A percentile compares a stretch with the other conserved stretches of the same genome.
phyloP scores from a whole-genome alignment of 2,329 filamentous ascomycete species.

The Colletotrichum plurivorum region DNA sequence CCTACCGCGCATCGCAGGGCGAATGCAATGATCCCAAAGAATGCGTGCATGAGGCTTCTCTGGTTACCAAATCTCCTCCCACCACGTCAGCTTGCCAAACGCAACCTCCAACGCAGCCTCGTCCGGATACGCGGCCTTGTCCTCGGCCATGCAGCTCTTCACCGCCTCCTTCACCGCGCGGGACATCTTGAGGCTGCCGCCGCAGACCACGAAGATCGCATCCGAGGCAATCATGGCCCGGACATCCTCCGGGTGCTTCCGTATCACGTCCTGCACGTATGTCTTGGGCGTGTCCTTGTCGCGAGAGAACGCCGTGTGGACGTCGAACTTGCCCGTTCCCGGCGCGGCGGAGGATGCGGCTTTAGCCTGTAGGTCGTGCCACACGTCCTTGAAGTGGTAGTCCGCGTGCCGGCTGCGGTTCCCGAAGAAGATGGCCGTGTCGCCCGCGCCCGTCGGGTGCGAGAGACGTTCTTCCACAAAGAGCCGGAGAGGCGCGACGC shows the following conservation, averaged over 20 bases:
- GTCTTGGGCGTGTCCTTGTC: slow-evolving; percentile 61
- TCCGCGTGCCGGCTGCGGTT: slow-evolving; percentile 82
- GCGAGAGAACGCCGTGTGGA: slow-evolving; percentile 65
- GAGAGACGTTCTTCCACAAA: slow-evolving; percentile 81
- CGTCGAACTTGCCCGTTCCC: slow-evolving; percentile 20
- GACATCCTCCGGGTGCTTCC: slow-evolving; percentile 55
- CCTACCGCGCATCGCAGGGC: too few relatives aligned
- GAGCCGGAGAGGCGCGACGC: slow-evolving; percentile 86
- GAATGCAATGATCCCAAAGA: too few relatives aligned
- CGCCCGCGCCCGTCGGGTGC: slow-evolving; percentile 41
- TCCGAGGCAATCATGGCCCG: slow-evolving; percentile 53
- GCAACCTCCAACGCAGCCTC: slow-evolving; percentile 54
- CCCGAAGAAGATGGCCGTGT: slow-evolving; percentile 82
- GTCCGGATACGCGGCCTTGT: slow-evolving; percentile 49
- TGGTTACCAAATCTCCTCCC: slow-evolving; percentile 72
- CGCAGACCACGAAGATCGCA: slow-evolving; percentile 68
- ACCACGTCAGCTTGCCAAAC: slow-evolving; percentile 58
- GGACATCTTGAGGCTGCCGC: slow-evolving; percentile 72
- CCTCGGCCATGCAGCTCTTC: slow-evolving; percentile 60
- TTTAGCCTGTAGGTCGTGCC: slow-evolving; percentile 58
- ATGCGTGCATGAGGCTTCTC: not conserved
- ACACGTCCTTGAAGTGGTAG: slow-evolving; percentile 87
- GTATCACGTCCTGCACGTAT: slow-evolving; percentile 70
- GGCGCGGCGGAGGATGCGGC: too few relatives aligned
- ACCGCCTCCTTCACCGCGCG: slow-evolving; percentile 67